Base-by-base conservation (phyloP, 1,284 basidiomycete species). In the Neolentinus lepideus region DNA sequence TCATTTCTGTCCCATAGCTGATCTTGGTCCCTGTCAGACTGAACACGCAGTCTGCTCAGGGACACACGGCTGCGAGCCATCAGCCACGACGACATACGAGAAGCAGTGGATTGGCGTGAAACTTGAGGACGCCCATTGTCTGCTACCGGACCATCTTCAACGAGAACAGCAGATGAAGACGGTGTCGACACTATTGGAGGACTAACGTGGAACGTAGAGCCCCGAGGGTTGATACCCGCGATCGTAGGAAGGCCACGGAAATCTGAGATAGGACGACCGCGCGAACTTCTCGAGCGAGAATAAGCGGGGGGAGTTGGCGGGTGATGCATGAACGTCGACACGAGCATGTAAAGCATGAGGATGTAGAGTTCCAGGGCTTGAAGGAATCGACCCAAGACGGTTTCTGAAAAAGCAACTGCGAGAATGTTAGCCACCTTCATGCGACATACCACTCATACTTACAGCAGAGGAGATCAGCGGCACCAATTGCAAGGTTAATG, bases 321-420 rank as follows among this genome's bases (percentile, higher is more conserved):
- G 58, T 79, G 73, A 64, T n/a, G 38, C 38, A 43, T 16, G 38
- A 88, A 82, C 27, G 76, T 69, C 31, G 69, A 65, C 45, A 85
- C 71, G 57, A 85, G 75, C 58, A 78, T 68, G 63, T 77, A 80
- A 22, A 88, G 69, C 54, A 86, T 73, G 38, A 85, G 66, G 47
- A 83, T 74, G 63, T 84, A 90, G n/a, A 85, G 59, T 62, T 86
- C 83, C 48, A 83, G 67, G 16, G 81, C 82, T 61, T 84, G 81
- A 56, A 90, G 73, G 61, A 90, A 80, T 45, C 85, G 81, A n/a
- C 87, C 88, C 3, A 86, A 69, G 8, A 76, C 74, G 10, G 80
- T 80, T 66, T 90, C 88, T 1, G 86, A 80, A 63, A 89, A 88
- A 56, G 75, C 69, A 63, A 84, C 87, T 90, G 58, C 8, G 27